These are phyloP conservation scores for Salvia splendens DNA, from an alignment of 257 asterid genomes.

Conservation along the genomic window DNA sequence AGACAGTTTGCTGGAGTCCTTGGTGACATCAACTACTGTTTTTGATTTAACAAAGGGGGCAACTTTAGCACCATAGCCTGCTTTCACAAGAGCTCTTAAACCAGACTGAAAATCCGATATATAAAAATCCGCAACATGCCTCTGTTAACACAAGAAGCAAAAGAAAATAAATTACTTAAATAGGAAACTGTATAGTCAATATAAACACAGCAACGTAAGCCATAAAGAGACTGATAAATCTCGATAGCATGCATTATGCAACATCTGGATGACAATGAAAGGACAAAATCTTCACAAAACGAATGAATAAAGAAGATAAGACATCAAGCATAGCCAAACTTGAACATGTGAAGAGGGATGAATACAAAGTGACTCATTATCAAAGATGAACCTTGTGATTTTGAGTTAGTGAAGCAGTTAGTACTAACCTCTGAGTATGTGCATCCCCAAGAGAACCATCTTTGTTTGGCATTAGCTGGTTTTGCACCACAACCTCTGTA, in stretches of 20 bases:
- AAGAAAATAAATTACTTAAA: constrained; percentile 13
- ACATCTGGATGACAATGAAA: neutral
- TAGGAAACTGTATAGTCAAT: constrained; percentile 12
- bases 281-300: too few relatives aligned
- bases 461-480: constrained; percentile 65
- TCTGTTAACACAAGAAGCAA: constrained; percentile 47
- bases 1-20: constrained; percentile 49
- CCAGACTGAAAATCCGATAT: constrained; percentile 89
- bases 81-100: constrained; percentile 81
- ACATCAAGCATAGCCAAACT: constrained; percentile 6
- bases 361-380: too few relatives aligned
- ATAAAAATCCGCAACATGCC: constrained; percentile 68
- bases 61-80: constrained; percentile 82
- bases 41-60: constrained; percentile 66
- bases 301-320: neutral
- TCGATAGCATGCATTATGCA: neutral
- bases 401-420: constrained; percentile 3
- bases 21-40: constrained; percentile 61
- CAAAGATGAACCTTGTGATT: constrained; percentile 5
- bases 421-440: constrained; percentile 83
- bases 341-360: too few relatives aligned
- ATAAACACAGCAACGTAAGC: neutral
- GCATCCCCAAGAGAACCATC: constrained; percentile 85
- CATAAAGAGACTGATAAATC: neutral
- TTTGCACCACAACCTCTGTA: constrained; percentile 78